Evolutionary conservation across 306 rosid genomes (phyloP).

Genomic region (Ormosia emarginata): DNA sequence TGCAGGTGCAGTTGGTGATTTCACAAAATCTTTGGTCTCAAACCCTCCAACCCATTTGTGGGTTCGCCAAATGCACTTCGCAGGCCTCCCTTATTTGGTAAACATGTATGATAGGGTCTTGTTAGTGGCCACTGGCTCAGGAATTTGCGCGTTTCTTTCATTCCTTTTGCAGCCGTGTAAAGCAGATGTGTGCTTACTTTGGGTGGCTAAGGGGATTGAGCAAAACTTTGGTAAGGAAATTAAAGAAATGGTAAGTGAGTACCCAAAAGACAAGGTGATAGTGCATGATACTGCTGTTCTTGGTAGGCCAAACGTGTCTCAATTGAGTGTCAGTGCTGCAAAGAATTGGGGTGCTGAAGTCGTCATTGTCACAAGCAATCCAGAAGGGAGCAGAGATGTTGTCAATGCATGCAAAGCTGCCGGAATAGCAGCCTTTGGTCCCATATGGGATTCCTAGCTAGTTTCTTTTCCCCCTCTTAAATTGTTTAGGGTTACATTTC

Average conservation of each 20-base stretch:
- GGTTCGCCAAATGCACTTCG: constrained; percentile 48
- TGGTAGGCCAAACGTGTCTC: constrained; percentile 48
- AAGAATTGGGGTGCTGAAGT: constrained; percentile 43
- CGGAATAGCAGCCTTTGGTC: constrained; percentile 55
- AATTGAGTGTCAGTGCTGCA: constrained; percentile 34
- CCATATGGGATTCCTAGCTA: constrained; percentile 54
- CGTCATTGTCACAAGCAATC: constrained; percentile 58
- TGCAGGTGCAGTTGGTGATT: constrained; percentile 59
- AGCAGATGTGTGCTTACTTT: constrained; percentile 42
- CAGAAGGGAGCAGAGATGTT: constrained; percentile 56
- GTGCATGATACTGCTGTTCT: constrained; percentile 42
- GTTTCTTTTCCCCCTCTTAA: neutral
- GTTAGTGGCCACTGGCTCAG: constrained; percentile 57
- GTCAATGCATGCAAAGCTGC: constrained; percentile 40
- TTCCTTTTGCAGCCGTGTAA: constrained; percentile 41
- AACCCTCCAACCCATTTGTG: constrained; percentile 54
- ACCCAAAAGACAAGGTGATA: constrained; percentile 37
- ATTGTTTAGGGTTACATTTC: neutral
- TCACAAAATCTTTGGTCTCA: constrained; percentile 42
- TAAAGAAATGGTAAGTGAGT: constrained; percentile 30
- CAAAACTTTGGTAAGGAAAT: constrained; percentile 52
- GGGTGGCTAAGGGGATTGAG: constrained; percentile 58
- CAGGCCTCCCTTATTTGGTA: constrained; percentile 50
- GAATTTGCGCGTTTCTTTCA: constrained; percentile 53
- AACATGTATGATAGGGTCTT: constrained; percentile 45